A percentile compares a stretch with the other conserved stretches of the same genome.
These are phyloP conservation scores for Exophiala sideris DNA, from an alignment of 2,329 filamentous ascomycete genomes.

Conservation along the genomic window DNA sequence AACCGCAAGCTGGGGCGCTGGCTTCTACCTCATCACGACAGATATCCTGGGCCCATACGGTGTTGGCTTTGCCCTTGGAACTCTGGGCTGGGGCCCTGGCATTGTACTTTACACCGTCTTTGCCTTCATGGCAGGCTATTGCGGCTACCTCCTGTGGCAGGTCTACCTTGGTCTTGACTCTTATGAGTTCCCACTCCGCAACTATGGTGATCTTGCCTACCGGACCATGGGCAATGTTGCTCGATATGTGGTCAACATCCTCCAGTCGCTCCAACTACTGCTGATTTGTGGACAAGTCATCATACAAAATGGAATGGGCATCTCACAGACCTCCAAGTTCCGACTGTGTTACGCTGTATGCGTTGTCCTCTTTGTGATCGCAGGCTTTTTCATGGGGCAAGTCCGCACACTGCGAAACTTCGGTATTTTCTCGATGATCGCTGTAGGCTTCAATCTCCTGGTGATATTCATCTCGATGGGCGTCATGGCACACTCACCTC, in stretches of 20 bases:
- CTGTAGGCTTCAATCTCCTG: conserved; percentile 31
- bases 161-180: conserved; percentile 48
- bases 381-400: conserved; percentile 31
- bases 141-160: conserved; percentile 48
- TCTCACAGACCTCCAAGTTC: conserved; percentile 27
- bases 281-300: conserved; percentile 32
- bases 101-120: conserved; percentile 48
- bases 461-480: conserved; percentile 34
- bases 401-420: conserved; percentile 32
- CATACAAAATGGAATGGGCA: conserved; percentile 22
- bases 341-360: conserved; percentile 29
- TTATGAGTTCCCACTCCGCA: conserved; percentile 45
- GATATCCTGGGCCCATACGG: conserved; percentile 48
- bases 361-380: conserved; percentile 29
- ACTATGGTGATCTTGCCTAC: conserved; percentile 50
- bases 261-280: conserved; percentile 47
- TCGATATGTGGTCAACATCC: conserved; percentile 48
- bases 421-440: conserved; percentile 31
- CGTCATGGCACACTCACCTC: conserved; percentile 30
- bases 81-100: conserved; percentile 45
- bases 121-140: conserved; percentile 41
- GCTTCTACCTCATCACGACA: conserved; percentile 51
- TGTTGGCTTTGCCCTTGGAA: conserved; percentile 34
- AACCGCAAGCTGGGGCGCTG: conserved; percentile 44
- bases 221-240: conserved; percentile 45